phyloP scores from a whole-genome alignment of 1,284 basidiomycete species.

The Rhizoctonia solani region DNA sequence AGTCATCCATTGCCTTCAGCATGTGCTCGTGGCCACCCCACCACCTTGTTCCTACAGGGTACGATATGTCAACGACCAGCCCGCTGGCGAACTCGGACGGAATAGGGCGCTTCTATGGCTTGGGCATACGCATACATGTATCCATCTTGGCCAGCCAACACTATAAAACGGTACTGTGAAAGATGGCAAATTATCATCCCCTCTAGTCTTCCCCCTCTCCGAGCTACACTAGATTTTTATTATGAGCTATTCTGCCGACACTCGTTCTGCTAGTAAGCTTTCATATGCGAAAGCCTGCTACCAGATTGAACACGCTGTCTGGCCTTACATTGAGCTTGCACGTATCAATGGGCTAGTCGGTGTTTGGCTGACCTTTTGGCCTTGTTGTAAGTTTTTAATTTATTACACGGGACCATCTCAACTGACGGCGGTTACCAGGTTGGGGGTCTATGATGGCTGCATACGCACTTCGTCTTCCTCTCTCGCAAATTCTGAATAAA shows the following conservation, averaged over 20 bases:
- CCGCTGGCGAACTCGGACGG: background rate
- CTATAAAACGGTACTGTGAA: background rate
- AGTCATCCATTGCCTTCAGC: background rate
- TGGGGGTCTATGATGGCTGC: constrained; percentile 33
- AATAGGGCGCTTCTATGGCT: background rate
- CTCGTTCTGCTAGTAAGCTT: background rate
- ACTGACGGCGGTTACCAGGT: constrained; percentile 1
- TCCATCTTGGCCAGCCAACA: background rate
- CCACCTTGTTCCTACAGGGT: background rate
- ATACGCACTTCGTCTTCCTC: constrained; percentile 25
- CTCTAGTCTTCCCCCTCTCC: background rate
- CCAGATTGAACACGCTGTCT: background rate
- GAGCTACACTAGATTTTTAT: background rate
- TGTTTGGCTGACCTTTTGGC: constrained; percentile 37
- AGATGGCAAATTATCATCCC: background rate
- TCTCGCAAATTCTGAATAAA: background rate
- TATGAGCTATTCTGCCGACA: background rate
- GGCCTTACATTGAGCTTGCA: constrained; percentile 35
- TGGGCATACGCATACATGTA: background rate
- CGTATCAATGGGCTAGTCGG: constrained; percentile 36
- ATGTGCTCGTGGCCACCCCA: background rate
- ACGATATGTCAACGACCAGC: background rate
- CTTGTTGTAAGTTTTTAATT: constrained; percentile 10
- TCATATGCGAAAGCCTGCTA: background rate
- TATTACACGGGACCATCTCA: background rate